Conservation (phyloP, 2,329 filamentous ascomycete genomes). For the Xylariomycetidae sp. region DNA sequence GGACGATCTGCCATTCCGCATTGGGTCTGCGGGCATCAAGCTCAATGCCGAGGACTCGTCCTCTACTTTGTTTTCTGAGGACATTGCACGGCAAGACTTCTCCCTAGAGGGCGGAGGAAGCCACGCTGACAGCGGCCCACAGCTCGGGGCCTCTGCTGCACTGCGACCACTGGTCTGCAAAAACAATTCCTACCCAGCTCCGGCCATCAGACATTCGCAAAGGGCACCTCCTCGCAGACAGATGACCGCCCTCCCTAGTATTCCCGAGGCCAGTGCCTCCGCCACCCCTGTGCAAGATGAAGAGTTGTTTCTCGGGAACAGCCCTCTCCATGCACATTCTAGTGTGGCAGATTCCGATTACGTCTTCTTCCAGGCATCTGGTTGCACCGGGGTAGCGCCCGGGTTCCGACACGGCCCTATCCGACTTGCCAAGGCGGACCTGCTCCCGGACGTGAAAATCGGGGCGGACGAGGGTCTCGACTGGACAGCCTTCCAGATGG, state of each 20-base stretch:
- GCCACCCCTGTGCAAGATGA: conserved; percentile 7
- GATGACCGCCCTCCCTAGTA: conserved; percentile 20
- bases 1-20: conserved; percentile 38
- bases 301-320: conserved; percentile 12
- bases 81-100: conserved; percentile 18
- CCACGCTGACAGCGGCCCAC: no score
- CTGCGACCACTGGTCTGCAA: conserved; percentile 11
- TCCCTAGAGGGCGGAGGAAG: conserved; percentile 13
- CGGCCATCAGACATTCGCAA: conserved; percentile 25
- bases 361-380: conserved; percentile 42
- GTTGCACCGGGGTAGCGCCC: conserved; percentile 43
- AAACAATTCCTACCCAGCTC: conserved; percentile 21
- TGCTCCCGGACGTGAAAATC: conserved; percentile 30
- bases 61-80: conserved; percentile 17
- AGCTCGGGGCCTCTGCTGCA: no score
- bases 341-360: conserved; percentile 35
- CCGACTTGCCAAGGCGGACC: conserved; percentile 41
- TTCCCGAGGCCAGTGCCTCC: conserved; percentile 18
- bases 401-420: conserved; percentile 50
- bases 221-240: conserved; percentile 15
- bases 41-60: conserved; percentile 22
- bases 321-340: conserved; percentile 5
- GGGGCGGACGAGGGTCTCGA: conserved; percentile 47
- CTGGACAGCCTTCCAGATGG: conserved; percentile 62
- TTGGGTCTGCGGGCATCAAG: conserved; percentile 33